phyloP scores from a whole-genome alignment of 2,329 filamentous ascomycete species.

The Camptophora hylomeconis region DNA sequence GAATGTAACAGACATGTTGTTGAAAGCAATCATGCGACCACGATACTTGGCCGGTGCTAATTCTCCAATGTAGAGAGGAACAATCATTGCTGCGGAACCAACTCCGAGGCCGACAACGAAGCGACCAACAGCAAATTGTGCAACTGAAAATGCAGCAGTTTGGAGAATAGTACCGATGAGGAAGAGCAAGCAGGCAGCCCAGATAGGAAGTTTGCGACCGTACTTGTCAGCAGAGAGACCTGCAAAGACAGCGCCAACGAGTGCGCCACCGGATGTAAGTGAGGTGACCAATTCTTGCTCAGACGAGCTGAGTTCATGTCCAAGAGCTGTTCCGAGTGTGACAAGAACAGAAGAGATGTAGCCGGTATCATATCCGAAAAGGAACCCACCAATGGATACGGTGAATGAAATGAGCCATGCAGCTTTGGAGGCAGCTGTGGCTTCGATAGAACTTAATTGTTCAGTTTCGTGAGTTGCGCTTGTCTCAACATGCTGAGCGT shows the following conservation, averaged over 20 bases:
- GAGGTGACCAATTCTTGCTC: conserved; percentile 42
- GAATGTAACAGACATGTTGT: conserved; percentile 23
- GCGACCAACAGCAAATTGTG: conserved; percentile 58
- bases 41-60: conserved; percentile 9
- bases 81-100: conserved; percentile 80
- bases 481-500: neutral
- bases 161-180: conserved; percentile 63
- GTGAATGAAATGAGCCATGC: conserved; percentile 26
- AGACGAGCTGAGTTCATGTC: conserved; percentile 24
- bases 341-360: conserved; percentile 34
- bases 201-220: conserved; percentile 66
- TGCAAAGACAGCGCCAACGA: conserved; percentile 67
- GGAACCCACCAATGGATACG: conserved; percentile 20
- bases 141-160: conserved; percentile 55
- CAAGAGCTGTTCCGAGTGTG: conserved; percentile 25
- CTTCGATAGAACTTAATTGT: conserved; percentile 2
- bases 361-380: conserved; percentile 34
- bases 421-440: conserved; percentile 6
- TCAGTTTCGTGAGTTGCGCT: conserved; percentile 5
- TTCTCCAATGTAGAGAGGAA: conserved; percentile 60
- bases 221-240: conserved; percentile 67
- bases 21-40: conserved; percentile 11
- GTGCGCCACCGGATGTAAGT: conserved; percentile 53
- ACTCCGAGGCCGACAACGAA: conserved; percentile 72
- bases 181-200: conserved; percentile 63